A percentile compares a stretch with the other conserved stretches of the same genome.
These are phyloP conservation scores for Rhynchospora pubera DNA, from an alignment of 176 grass and related monocot species.

Conservation along the genomic window DNA sequence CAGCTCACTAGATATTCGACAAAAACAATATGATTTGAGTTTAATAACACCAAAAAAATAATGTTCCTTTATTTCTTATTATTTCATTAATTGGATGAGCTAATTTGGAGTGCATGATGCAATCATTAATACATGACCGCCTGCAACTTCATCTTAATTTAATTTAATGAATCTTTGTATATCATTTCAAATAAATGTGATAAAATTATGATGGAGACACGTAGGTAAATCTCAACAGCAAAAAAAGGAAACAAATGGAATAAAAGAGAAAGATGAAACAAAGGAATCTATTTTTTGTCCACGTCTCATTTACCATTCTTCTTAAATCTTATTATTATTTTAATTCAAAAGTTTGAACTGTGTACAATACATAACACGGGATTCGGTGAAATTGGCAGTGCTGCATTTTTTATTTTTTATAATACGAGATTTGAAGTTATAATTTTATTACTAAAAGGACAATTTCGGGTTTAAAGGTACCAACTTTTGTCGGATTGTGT, in stretches of 20 bases:
- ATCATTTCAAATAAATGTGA: no score
- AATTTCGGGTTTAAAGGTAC: neutral
- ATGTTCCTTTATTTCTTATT: no score
- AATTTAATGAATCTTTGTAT: no score
- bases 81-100: no score
- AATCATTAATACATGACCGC: no score
- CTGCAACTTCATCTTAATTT: no score
- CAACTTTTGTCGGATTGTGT: conserved; percentile 16
- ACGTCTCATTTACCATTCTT: neutral
- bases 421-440: neutral
- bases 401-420: neutral
- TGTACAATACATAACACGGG: neutral
- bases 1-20: no score
- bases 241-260: neutral
- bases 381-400: neutral
- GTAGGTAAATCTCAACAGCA: neutral
- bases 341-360: neutral
- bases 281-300: neutral
- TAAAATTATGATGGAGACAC: neutral
- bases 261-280: neutral
- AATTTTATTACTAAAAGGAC: neutral
- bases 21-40: no score
- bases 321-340: neutral
- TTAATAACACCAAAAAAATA: no score
- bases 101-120: no score